Evolutionary conservation across 768 basidiomycete genomes (phyloP), one percentile per base, ranked within the genome.

Genomic region (Rhizopogon roseolus): DNA sequence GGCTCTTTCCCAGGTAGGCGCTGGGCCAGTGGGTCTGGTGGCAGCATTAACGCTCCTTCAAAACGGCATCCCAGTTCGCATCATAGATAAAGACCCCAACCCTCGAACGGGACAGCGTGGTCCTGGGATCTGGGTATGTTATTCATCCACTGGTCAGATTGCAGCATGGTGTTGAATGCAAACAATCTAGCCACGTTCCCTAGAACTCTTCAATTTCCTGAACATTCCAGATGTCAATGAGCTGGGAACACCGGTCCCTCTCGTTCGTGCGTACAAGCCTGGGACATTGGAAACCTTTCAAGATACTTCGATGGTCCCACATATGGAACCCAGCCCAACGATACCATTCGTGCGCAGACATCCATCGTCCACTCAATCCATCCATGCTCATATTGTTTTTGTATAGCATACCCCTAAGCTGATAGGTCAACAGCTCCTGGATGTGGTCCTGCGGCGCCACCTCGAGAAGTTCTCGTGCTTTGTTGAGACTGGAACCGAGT

Each of bases 171-270:
- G n/a, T 39, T 25, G 22, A 32, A 27, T 29, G 14, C 11, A 6
- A 4, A 16, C 28, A 32, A 28, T 37, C 42, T 55, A 78, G 74
- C 76, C 75, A 10, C 72, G 77, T 9, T 67, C 76, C 2, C 59
- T 73, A 8, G 76, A 79, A 57, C 56, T 79, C 22, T 72, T 73
- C 52, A 59, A 64, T 7, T 66, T 62, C 48, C 61, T 79, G 42
- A 64, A 74, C 16, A 65, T 75, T 40, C 70, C 72, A 36, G 65
- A 74, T 11, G 64, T 76, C 14, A 29, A 70, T 41, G 62, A 69
- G 28, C 53, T 41, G 17, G 66, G 68, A 9, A 71, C 65, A 37
- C 51, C 57, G 1, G 59, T 65, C 9, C 60, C 64, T 22, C 61
- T 60, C 2, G 68, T 69, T 2, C 67, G 70, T 22, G 61, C 62